Conservation (phyloP, 2,329 filamentous ascomycete genomes). For the Stachybotrys elegans region DNA sequence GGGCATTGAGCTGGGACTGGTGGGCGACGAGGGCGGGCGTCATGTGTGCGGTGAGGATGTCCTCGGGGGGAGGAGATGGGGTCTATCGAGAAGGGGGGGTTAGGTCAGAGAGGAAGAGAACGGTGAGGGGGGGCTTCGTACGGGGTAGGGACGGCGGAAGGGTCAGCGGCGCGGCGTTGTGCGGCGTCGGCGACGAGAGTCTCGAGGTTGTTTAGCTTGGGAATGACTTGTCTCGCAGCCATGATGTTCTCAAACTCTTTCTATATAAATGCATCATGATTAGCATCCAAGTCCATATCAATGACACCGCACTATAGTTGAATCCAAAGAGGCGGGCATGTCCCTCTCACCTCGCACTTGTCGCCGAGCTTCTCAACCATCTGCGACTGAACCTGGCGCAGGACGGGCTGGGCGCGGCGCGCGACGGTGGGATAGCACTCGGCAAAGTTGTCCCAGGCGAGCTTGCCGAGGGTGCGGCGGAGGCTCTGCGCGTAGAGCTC, state of each 20-base stretch:
- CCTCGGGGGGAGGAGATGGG: slow-evolving; percentile 50
- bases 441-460: slow-evolving; percentile 53
- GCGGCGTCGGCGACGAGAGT: slow-evolving; percentile 47
- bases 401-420: slow-evolving; percentile 40
- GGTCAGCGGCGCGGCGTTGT: slow-evolving; percentile 14
- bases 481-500: slow-evolving; percentile 49
- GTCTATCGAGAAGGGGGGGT: slow-evolving; percentile 28
- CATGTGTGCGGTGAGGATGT: slow-evolving; percentile 51
- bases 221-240: slow-evolving; percentile 45
- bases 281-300: slow-evolving; percentile 3
- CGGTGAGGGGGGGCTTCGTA: slow-evolving; percentile 22
- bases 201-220: slow-evolving; percentile 56
- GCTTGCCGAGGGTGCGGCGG: slow-evolving; percentile 47
- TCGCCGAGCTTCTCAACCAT: slow-evolving; percentile 52
- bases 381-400: slow-evolving; percentile 51
- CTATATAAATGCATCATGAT: slow-evolving; percentile 18
- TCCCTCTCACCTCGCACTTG: slow-evolving; percentile 47
- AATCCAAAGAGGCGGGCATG: background rate
- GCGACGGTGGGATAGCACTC: slow-evolving; percentile 59
- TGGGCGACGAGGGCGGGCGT: slow-evolving; percentile 46
- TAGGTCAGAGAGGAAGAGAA: background rate
- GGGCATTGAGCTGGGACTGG: slow-evolving; percentile 51
- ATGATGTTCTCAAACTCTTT: slow-evolving; percentile 55
- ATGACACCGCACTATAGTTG: background rate
- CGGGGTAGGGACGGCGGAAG: slow-evolving; percentile 35